These are phyloP conservation scores for Houttuynia cordata DNA, from an alignment of 164 flowering plant species.

Conservation along the genomic window DNA sequence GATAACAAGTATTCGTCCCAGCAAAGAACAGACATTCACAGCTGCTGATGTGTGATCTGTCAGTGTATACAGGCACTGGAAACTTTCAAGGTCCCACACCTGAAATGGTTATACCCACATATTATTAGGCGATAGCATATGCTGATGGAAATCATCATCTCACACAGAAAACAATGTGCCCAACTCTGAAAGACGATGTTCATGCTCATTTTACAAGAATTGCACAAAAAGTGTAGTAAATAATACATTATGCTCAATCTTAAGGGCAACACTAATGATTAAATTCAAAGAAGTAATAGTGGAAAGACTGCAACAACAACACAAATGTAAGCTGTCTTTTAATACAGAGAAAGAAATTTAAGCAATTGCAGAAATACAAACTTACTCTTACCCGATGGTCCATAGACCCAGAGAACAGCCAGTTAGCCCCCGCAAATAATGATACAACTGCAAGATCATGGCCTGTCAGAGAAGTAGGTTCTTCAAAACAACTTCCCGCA, in stretches of 20 bases:
- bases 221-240: too few species aligned
- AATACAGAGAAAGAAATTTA: too few species aligned
- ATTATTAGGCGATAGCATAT: too few species aligned
- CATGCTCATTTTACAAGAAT: too few species aligned
- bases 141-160: too few species aligned
- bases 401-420: constrained; percentile 92
- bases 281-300: too few species aligned
- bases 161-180: too few species aligned
- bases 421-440: constrained; percentile 72
- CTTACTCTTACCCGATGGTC: constrained; percentile 71
- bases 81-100: constrained; percentile 73
- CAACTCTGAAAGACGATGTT: too few species aligned
- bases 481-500: constrained; percentile 56
- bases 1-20: constrained; percentile 90
- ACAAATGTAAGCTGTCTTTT: too few species aligned
- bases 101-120: constrained; percentile 13
- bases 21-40: constrained; percentile 87
- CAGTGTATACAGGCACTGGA: constrained; percentile 74
- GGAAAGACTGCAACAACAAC: too few species aligned
- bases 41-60: constrained; percentile 66
- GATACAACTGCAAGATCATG: constrained; percentile 66
- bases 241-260: too few species aligned
- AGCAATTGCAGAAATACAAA: neutral
- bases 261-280: too few species aligned
- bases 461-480: constrained; percentile 65